These are phyloP conservation scores for Diaporthe helianthi DNA, from an alignment of 2,329 filamentous ascomycete species.

Conservation along the genomic window DNA sequence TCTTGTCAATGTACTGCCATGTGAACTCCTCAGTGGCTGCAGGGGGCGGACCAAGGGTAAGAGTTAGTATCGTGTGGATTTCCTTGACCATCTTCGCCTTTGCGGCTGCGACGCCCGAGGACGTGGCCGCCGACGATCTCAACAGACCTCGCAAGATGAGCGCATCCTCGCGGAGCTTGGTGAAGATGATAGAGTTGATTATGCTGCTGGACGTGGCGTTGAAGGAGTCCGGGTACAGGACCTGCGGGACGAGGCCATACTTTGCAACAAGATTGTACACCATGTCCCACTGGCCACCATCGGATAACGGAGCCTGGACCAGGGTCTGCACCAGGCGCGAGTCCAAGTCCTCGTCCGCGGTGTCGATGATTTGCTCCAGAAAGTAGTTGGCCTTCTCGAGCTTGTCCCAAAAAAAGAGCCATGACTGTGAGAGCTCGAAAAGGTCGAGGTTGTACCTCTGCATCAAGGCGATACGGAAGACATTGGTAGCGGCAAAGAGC, in stretches of 20 bases:
- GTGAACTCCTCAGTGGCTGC: constrained; percentile 71
- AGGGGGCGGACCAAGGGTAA: constrained; percentile 83
- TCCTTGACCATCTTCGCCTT: constrained; percentile 82
- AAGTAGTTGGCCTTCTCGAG: constrained; percentile 92
- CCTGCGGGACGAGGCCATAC: constrained; percentile 86
- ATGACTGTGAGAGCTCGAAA: constrained; percentile 88
- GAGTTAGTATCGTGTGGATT: constrained; percentile 80
- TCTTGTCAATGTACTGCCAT: constrained; percentile 80
- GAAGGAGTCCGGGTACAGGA: constrained; percentile 81
- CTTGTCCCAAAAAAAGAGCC: constrained; percentile 94
- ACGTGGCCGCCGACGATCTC: constrained; percentile 43
- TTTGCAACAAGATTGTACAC: constrained; percentile 84
- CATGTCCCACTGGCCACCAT: constrained; percentile 95
- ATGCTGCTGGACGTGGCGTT: constrained; percentile 74
- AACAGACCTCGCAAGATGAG: constrained; percentile 71
- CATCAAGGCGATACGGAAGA: constrained; percentile 89
- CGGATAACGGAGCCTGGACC: constrained; percentile 71
- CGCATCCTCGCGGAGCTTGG: constrained; percentile 86
- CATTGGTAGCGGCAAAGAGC: constrained; percentile 91
- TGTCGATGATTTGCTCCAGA: constrained; percentile 82
- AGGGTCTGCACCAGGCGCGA: constrained; percentile 75
- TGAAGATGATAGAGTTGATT: constrained; percentile 79
- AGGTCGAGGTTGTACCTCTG: constrained; percentile 77
- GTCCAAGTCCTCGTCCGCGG: constrained; percentile 73
- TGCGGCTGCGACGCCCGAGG: constrained; percentile 50